Percentiles rank a stretch among this genome's conserved stretches.
These are phyloP conservation scores for Sarocladiaceae sp. DNA, from an alignment of 2,329 filamentous ascomycete genomes.

Conservation along the genomic window DNA sequence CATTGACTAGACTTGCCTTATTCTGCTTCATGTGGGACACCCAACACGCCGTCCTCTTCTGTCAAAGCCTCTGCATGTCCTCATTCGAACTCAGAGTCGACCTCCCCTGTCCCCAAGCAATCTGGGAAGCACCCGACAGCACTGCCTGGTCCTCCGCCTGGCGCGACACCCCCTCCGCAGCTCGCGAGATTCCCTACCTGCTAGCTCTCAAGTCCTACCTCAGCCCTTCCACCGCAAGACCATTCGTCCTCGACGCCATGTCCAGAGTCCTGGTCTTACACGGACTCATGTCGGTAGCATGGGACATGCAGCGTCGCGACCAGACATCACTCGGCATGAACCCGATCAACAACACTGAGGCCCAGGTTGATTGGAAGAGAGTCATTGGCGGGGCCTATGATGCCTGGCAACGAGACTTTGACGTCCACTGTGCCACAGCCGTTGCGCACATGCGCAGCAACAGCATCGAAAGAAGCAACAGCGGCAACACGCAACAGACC, in stretches of 20 bases:
- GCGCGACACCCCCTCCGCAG: slow-evolving; percentile 13
- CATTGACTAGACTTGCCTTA: slow-evolving; percentile 40
- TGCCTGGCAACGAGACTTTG: slow-evolving; percentile 55
- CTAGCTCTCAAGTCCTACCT: slow-evolving; percentile 53
- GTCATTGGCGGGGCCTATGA: slow-evolving; percentile 50
- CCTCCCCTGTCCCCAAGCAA: slow-evolving; percentile 47
- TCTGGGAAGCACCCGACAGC: slow-evolving; percentile 55
- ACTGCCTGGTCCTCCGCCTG: slow-evolving; percentile 44
- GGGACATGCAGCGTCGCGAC: slow-evolving; percentile 58
- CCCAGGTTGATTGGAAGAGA: slow-evolving; percentile 37
- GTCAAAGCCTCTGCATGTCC: slow-evolving; percentile 63
- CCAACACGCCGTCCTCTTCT: slow-evolving; percentile 60
- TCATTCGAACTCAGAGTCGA: slow-evolving; percentile 56
- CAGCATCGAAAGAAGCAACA: background rate
- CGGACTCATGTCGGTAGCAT: slow-evolving; percentile 58
- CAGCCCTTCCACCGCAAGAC: slow-evolving; percentile 34
- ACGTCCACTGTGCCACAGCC: slow-evolving; percentile 37
- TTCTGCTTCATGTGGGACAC: slow-evolving; percentile 65
- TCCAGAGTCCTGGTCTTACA: slow-evolving; percentile 53
- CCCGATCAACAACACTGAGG: slow-evolving; percentile 14
- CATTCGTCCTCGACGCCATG: slow-evolving; percentile 41
- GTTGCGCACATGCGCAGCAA: slow-evolving; percentile 14
- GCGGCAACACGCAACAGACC: slow-evolving; percentile 31
- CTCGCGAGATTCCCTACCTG: slow-evolving; percentile 39
- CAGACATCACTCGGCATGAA: slow-evolving; percentile 52